Percentiles rank a stretch among this genome's conserved stretches.
These are phyloP conservation scores for Pezicula neosporulosa DNA, from an alignment of 2,329 filamentous ascomycete genomes.

Conservation along the genomic window DNA sequence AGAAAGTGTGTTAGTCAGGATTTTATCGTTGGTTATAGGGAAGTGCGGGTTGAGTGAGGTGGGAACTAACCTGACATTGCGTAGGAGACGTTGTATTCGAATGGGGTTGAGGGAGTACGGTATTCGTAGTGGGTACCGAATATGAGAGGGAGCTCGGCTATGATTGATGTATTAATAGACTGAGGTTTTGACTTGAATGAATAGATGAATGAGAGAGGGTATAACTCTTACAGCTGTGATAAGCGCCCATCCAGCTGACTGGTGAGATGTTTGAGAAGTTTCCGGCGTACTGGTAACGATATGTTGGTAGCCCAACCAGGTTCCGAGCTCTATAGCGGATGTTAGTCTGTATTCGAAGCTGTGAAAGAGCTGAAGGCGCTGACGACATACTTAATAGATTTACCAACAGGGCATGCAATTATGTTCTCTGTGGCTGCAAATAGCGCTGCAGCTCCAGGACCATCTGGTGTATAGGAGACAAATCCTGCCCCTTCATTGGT, in stretches of 20 bases:
- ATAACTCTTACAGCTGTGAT: slow-evolving; percentile 4
- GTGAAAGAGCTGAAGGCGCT: not conserved
- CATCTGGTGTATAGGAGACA: slow-evolving; percentile 5
- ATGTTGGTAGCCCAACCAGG: slow-evolving; percentile 3
- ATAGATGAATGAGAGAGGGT: too few species aligned
- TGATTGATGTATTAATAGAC: slow-evolving; percentile 1
- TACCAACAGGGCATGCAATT: not conserved
- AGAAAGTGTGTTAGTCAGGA: not conserved
- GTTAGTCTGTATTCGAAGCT: not conserved
- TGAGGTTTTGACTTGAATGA: too few species aligned
- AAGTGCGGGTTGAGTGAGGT: not conserved
- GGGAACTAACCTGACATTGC: slow-evolving; percentile 23
- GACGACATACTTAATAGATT: not conserved
- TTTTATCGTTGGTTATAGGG: not conserved
- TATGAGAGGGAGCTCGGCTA: slow-evolving; percentile 29
- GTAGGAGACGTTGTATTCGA: slow-evolving; percentile 25
- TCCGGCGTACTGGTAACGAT: slow-evolving; percentile 29
- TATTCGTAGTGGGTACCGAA: slow-evolving; percentile 30
- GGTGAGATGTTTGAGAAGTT: slow-evolving; percentile 27
- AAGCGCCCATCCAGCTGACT: slow-evolving; percentile 8
- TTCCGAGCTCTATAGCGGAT: not conserved
- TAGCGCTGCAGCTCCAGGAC: not conserved
- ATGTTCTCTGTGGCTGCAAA: not conserved
- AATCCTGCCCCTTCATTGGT: slow-evolving; percentile 17
- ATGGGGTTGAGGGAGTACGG: slow-evolving; percentile 25